Base-by-base conservation (phyloP, 345 rosid species). In the Eutrema japonicum region DNA sequence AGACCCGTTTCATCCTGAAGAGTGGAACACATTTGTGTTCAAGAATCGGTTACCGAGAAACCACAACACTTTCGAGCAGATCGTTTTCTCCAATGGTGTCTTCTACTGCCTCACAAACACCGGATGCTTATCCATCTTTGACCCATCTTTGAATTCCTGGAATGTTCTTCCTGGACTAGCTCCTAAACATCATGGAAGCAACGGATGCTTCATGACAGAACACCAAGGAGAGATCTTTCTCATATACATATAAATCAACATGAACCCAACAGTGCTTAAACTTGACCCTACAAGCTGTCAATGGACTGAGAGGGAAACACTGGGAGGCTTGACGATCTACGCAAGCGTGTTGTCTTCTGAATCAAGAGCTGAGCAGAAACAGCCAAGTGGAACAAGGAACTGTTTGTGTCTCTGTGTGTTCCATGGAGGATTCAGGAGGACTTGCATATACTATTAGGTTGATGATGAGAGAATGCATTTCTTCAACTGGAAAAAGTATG, bases 311-410 rank as follows among this genome's bases (percentile, higher is more conserved):
- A 77, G 79, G 88, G 75, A 58, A 72, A 76, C 79, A 54, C 82
- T 90, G 3, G 78, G 84, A 66, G 87, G 87, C 29, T 59, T 79
- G 83, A 90, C 94, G 2, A 75, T 87, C 4, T 89, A 87, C 61
- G 89, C 90, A 30, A 66, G 78, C 14, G 18, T 16, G 18, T 74
- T 66, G 72, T 57, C 38, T 57, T 74, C 72, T 57, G 85, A 77
- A 55, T 71, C 91, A 48, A 76, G 84, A 77, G 79, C 68, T 2
- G 81, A 83, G 49, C 66, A 64, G 77, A 42, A 54, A 51, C 85
- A 84, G 32, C 82, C 76, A 1, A 88, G 90, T 67, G 81, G 70
- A 58, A 81, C 77, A 85, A 78, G 83, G 54, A 85, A 90, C 83
- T 85, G 83, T 62, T 66, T 88, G 36, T 88, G 83, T 82, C 81